phyloP scores from a whole-genome alignment of 306 rosid genomes.

The Quercus agrifolia region DNA sequence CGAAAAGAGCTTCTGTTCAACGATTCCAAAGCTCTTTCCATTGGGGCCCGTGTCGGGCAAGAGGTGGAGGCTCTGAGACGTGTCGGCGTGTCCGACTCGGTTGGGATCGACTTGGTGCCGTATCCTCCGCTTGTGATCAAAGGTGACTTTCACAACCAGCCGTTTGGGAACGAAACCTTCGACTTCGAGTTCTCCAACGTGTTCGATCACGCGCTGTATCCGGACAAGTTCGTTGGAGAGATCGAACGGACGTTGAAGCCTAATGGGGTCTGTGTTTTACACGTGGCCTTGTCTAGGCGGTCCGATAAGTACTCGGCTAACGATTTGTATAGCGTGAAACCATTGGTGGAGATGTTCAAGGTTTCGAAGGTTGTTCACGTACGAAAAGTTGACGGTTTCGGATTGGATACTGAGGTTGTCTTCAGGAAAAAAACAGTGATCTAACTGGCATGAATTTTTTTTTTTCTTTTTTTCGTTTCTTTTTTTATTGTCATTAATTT shows the following conservation, averaged over 20 bases:
- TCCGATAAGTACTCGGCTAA: constrained; percentile 91
- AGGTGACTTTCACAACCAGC: constrained; percentile 84
- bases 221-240: constrained; percentile 67
- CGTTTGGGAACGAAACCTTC: constrained; percentile 51
- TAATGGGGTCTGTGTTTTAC: constrained; percentile 73
- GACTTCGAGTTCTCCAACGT: constrained; percentile 95
- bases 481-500: background rate
- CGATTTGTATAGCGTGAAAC: constrained; percentile 61
- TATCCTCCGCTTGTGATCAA: constrained; percentile 70
- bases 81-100: constrained; percentile 60
- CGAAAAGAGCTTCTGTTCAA: constrained; percentile 30
- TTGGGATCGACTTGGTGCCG: constrained; percentile 86
- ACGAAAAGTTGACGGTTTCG: constrained; percentile 70
- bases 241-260: constrained; percentile 81
- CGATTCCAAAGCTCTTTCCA: constrained; percentile 55
- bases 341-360: constrained; percentile 56
- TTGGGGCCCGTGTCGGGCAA: constrained; percentile 90
- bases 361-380: constrained; percentile 50
- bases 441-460: background rate
- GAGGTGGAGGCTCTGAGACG: constrained; percentile 77
- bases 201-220: constrained; percentile 92
- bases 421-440: constrained; percentile 42
- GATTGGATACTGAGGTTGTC: constrained; percentile 76
- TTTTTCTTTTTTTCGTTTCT: background rate
- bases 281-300: constrained; percentile 57